Percentiles rank a stretch among this genome's conserved stretches.
Conservation (phyloP, 768 basidiomycete species). For the Vararia minispora region DNA sequence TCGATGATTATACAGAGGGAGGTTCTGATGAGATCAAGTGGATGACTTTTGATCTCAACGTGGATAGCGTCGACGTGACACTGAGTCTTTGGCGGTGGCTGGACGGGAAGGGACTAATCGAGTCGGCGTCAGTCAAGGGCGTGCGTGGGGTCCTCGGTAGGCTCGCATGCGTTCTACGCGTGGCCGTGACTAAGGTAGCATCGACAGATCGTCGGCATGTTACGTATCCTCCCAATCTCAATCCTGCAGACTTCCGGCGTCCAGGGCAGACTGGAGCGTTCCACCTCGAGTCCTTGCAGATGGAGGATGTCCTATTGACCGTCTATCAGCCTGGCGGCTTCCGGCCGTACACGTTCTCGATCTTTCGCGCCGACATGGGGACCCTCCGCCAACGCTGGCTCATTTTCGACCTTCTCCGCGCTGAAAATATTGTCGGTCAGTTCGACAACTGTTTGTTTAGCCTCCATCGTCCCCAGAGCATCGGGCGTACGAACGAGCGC, state of each 20-base stretch:
- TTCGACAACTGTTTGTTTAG: constrained; percentile 97
- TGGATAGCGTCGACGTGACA: constrained; percentile 94
- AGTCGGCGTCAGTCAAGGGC: constrained; percentile 86
- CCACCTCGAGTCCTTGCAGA: constrained; percentile 76
- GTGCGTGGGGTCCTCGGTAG: constrained; percentile 87
- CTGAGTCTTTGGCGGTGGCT: constrained; percentile 87
- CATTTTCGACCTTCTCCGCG: constrained; percentile 85
- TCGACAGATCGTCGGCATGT: constrained; percentile 75
- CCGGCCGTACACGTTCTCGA: constrained; percentile 83
- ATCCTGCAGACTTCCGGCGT: constrained; percentile 77
- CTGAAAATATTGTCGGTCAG: constrained; percentile 94
- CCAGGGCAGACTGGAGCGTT: constrained; percentile 72
- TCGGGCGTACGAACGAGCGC: constrained; percentile 80
- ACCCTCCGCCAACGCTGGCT: constrained; percentile 86
- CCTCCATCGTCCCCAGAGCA: constrained; percentile 90
- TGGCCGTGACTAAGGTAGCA: not conserved
- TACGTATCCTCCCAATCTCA: constrained; percentile 71
- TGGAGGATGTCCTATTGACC: constrained; percentile 90
- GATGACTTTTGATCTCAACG: constrained; percentile 86
- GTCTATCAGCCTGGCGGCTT: constrained; percentile 91
- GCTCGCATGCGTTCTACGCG: constrained; percentile 11
- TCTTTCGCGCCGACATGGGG: constrained; percentile 85
- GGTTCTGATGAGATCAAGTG: constrained; percentile 66
- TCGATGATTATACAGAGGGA: constrained; percentile 25
- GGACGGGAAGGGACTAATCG: constrained; percentile 88